Conservation (phyloP, 2,329 filamentous ascomycete genomes). For the Pezicula rhizophila region DNA sequence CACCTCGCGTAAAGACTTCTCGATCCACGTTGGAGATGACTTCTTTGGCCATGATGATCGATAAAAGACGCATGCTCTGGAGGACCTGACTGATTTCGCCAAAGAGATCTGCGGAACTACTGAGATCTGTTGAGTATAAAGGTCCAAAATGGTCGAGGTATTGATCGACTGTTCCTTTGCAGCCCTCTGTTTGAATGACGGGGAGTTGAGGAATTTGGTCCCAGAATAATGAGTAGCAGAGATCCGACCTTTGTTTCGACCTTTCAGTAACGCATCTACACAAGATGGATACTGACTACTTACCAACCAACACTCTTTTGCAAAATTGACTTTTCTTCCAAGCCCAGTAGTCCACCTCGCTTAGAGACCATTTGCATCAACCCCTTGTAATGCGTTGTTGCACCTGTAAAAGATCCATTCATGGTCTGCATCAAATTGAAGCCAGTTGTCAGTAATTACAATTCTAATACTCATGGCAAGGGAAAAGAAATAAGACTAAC, state of each 20-base stretch:
- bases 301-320: background rate
- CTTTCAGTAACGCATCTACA: background rate
- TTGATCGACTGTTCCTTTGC: background rate
- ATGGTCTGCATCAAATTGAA: background rate
- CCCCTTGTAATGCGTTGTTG: constrained; percentile 3
- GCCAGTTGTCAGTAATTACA: background rate
- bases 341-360: background rate
- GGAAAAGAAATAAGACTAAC: background rate
- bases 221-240: background rate
- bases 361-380: background rate
- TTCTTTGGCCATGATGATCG: background rate
- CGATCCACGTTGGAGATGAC: background rate
- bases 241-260: background rate
- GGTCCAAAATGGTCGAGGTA: background rate
- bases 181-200: background rate
- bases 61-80: background rate
- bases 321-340: background rate
- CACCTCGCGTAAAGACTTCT: background rate
- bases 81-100: background rate
- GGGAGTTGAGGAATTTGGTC: background rate
- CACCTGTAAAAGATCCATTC: background rate
- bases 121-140: background rate
- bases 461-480: too few relatives aligned
- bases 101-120: background rate
- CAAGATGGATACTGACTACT: background rate